phyloP scores from a whole-genome alignment of 768 basidiomycete genomes.

The Russula olivacea region DNA sequence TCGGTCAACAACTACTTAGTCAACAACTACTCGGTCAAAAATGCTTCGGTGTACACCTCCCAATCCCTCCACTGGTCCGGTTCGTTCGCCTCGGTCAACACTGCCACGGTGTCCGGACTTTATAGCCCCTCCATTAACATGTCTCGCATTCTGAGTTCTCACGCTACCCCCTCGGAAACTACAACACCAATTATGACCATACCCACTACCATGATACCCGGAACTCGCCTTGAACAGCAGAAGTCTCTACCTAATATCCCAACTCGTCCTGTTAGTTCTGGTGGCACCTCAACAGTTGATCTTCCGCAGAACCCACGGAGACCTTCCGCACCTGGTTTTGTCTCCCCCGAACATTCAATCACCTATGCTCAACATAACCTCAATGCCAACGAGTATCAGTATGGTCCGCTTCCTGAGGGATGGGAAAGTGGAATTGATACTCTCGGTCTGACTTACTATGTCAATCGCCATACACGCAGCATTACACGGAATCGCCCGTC shows the following conservation, averaged over 20 bases:
- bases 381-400: slow-evolving; percentile 93
- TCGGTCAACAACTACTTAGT: too few species aligned
- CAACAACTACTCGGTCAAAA: too few species aligned
- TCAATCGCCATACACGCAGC: slow-evolving; percentile 95
- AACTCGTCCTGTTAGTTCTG: slow-evolving; percentile 36
- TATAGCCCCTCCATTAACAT: slow-evolving; percentile 35
- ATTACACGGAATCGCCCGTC: slow-evolving; percentile 98
- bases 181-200: slow-evolving; percentile 20
- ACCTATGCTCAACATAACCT: slow-evolving; percentile 61
- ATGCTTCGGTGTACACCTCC: too few species aligned
- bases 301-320: slow-evolving; percentile 25
- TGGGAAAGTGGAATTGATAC: slow-evolving; percentile 99
- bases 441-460: slow-evolving; percentile 93
- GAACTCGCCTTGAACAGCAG: slow-evolving; percentile 27
- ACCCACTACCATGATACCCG: slow-evolving; percentile 34
- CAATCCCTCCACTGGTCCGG: too few species aligned
- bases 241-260: slow-evolving; percentile 26
- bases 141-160: slow-evolving; percentile 62
- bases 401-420: slow-evolving; percentile 80
- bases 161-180: slow-evolving; percentile 48
- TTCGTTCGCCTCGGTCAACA: too few species aligned
- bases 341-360: slow-evolving; percentile 28
- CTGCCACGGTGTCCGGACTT: too few species aligned
- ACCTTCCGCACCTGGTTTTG: slow-evolving; percentile 36
- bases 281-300: slow-evolving; percentile 27